Conservation (phyloP, 176 grass and related monocot genomes). For the Phoenix roebelenii region DNA sequence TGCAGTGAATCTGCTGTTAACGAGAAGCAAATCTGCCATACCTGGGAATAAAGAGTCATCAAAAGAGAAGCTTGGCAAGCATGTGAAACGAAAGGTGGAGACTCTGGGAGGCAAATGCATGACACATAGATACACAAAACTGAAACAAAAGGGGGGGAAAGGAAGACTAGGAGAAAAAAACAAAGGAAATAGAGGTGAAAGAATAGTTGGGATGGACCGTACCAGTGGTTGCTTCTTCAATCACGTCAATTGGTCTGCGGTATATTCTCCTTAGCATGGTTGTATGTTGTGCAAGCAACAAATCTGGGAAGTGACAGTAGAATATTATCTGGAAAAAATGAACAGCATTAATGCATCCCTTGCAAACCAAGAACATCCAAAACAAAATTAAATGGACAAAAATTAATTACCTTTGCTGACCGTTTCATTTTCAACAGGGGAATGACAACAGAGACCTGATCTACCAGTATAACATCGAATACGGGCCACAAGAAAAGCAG, state of each 20-base stretch:
- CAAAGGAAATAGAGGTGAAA: too few species aligned
- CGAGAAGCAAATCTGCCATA: constrained; percentile 92
- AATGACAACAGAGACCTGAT: constrained; percentile 66
- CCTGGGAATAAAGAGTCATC: constrained; percentile 21
- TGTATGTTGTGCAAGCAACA: constrained; percentile 91
- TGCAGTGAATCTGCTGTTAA: constrained; percentile 95
- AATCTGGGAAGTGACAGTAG: constrained; percentile 95
- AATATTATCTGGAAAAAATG: constrained; percentile 44
- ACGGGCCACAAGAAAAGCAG: constrained; percentile 63
- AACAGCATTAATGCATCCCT: neutral
- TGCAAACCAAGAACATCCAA: neutral
- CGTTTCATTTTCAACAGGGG: constrained; percentile 64
- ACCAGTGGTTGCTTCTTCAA: constrained; percentile 84
- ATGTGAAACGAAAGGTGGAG: too few species aligned
- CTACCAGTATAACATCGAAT: constrained; percentile 73
- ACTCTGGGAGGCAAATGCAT: too few species aligned
- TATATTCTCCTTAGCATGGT: constrained; percentile 74
- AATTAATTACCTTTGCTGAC: constrained; percentile 49
- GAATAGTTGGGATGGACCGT: too few species aligned
- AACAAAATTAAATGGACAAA: too few species aligned
- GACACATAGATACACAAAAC: too few species aligned
- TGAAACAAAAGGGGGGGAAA: too few species aligned
- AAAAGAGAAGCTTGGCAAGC: neutral
- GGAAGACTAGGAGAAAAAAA: too few species aligned
- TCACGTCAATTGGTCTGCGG: constrained; percentile 82